phyloP scores from a whole-genome alignment of 352 stramenopile genomes.

The Globisporangium paroecandrum region DNA sequence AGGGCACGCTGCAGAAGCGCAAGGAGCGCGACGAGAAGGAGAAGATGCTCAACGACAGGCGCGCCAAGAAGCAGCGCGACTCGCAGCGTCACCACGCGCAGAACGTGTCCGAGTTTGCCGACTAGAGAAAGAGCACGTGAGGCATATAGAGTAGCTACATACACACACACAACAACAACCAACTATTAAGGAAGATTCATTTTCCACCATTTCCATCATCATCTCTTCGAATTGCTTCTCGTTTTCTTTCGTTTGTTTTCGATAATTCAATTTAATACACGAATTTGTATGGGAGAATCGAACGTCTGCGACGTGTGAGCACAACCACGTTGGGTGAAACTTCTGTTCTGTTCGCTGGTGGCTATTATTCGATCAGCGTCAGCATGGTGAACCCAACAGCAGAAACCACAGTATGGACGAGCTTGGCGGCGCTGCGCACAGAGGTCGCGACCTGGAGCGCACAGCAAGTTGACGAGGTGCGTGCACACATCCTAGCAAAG shows the following conservation, averaged over 20 bases:
- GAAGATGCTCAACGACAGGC: constrained; percentile 43
- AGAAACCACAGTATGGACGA: constrained; percentile 28
- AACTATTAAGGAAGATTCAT: background rate
- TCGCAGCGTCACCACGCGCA: constrained; percentile 66
- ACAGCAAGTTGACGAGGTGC: constrained; percentile 20
- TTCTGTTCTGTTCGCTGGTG: background rate
- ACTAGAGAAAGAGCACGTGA: constrained; percentile 21
- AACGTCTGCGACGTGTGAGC: constrained; percentile 18
- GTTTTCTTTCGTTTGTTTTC: too few relatives aligned
- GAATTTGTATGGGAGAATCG: background rate
- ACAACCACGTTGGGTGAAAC: background rate
- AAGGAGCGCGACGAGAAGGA: constrained; percentile 79
- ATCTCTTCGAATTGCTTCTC: too few relatives aligned
- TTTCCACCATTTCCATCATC: too few relatives aligned
- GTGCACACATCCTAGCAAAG: background rate
- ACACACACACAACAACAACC: background rate
- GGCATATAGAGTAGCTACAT: constrained; percentile 7
- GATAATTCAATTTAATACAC: background rate
- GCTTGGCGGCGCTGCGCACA: constrained; percentile 46
- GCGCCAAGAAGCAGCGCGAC: constrained; percentile 56
- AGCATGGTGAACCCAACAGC: background rate
- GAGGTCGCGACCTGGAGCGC: constrained; percentile 27
- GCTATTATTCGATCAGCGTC: constrained; percentile 24
- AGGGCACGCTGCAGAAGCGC: constrained; percentile 78
- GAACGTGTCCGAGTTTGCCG: constrained; percentile 76